Base-by-base conservation (phyloP, 2,329 filamentous ascomycete species). In the Aspergillus melleus region DNA sequence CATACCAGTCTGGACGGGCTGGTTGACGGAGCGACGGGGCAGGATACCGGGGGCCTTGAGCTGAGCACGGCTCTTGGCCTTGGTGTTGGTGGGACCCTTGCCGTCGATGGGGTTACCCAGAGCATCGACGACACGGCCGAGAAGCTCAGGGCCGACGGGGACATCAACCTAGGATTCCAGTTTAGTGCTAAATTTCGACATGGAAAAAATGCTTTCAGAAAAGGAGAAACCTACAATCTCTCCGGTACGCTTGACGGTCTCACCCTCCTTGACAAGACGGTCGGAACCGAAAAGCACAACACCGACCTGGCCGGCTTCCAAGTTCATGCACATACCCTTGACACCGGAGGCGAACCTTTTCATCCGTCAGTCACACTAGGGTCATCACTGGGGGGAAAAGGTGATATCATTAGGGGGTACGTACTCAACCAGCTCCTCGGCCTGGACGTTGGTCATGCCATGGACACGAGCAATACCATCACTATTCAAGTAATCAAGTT, bases 321-420 rank as follows among this genome's bases (percentile, higher is more conserved):
- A 89, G 91, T 99, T 99, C 94, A 99, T 98, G 91, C 94, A 98
- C 95, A 99, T 99, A 82, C 95, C 95, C 90, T 98, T 98, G 83
- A 98, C 95, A 82, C 95, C 95, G 70, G 95, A 99, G 76, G 95
- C 92, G 86, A 99, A 99, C 87, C 93, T 97, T 70, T 61, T 62
- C 16, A 64, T 60, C 60, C 61, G 64, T 74, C 68, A 71, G 67
- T 69, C 59, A 61, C 60, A 61, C 54, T 52, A 61, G 58, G 30
- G 61, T 16, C 46, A 12, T 22, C 4, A 30, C 50, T 49, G 46
- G 62, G 63, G 55, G 66, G 58, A 59, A 59, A 65, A 61, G 57
- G 55, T 60, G 63, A 59, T 51, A 53, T 52, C 50, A 53, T 54
- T 63, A 60, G 36, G 36, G 36, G 62, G 61, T 65, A 90, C 92